A percentile compares a stretch with the other conserved stretches of the same genome.
Conservation (phyloP, 768 basidiomycete genomes). For the Auricularia cornea region DNA sequence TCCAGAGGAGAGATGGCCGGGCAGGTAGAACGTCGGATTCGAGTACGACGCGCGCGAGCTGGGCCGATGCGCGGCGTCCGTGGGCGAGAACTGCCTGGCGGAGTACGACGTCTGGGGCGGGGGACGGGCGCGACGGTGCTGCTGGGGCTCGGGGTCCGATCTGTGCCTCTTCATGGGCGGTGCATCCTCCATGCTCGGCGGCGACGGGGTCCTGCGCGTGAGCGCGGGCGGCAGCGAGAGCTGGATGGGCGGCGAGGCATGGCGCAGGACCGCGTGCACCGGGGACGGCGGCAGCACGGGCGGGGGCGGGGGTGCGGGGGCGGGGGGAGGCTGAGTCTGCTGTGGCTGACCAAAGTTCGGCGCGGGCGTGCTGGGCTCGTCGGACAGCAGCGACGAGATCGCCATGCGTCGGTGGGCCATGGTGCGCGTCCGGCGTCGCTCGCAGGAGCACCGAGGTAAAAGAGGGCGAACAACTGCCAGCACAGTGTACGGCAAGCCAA, state of each 20-base stretch:
- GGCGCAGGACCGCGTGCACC: constrained; percentile 1
- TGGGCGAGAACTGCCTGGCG: too few species aligned
- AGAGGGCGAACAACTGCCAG: background rate
- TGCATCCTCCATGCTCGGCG: background rate
- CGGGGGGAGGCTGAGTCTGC: constrained; percentile 14
- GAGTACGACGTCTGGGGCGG: too few species aligned
- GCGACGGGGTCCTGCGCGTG: background rate
- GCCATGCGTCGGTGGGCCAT: constrained; percentile 66
- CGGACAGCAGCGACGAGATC: constrained; percentile 67
- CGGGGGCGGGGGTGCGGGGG: background rate
- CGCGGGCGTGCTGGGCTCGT: constrained; percentile 14
- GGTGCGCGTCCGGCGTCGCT: constrained; percentile 10
- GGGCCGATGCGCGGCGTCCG: too few species aligned
- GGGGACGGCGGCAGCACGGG: background rate
- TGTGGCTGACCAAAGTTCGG: constrained; percentile 10
- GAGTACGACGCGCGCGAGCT: background rate
- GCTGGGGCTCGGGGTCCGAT: background rate
- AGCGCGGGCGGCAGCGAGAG: constrained; percentile 7
- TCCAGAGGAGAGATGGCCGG: background rate
- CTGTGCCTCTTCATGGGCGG: background rate
- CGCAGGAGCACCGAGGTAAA: background rate
- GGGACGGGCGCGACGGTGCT: too few species aligned
- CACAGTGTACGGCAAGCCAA: too few species aligned
- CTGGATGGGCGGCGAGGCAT: background rate
- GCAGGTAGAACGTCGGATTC: background rate